A percentile compares a stretch with the other conserved stretches of the same genome.
Conservation (phyloP, 768 basidiomycete species). For the Suillus tomentosus region DNA sequence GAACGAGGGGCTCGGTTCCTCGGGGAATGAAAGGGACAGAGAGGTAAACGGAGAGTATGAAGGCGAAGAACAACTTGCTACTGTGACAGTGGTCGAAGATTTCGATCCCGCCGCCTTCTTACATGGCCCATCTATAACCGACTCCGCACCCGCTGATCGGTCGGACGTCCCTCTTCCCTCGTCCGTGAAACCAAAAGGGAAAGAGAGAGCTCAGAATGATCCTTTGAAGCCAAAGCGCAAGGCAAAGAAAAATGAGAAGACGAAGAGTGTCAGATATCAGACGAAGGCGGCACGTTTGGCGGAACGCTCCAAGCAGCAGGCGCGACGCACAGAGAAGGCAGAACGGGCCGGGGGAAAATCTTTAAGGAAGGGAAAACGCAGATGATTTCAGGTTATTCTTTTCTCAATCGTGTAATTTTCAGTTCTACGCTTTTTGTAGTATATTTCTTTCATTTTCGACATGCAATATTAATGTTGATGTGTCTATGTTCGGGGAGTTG, state of each 20-base stretch:
- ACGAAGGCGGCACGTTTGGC: constrained; percentile 65
- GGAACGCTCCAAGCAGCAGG: constrained; percentile 63
- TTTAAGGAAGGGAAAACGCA: constrained; percentile 39
- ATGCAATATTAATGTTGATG: not conserved
- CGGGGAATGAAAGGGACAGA: constrained; percentile 33
- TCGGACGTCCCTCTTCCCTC: not conserved
- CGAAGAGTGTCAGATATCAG: constrained; percentile 64
- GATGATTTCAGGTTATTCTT: constrained; percentile 14
- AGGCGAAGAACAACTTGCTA: constrained; percentile 82
- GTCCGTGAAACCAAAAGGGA: constrained; percentile 18
- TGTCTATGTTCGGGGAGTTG: not conserved
- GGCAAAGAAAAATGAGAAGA: constrained; percentile 28
- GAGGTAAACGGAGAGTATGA: constrained; percentile 70
- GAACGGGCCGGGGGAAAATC: constrained; percentile 69
- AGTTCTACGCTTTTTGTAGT: not conserved
- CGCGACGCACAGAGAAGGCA: constrained; percentile 70
- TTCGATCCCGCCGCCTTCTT: constrained; percentile 73
- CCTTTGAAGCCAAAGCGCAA: constrained; percentile 27
- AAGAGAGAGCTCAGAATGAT: constrained; percentile 19
- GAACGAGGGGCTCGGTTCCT: constrained; percentile 52
- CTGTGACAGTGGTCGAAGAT: constrained; percentile 90
- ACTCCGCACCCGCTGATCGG: not conserved
- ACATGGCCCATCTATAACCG: constrained; percentile 42
- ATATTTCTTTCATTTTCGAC: not conserved
- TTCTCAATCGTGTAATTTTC: constrained; percentile 5